Evolutionary conservation across 192 early-diverging fungal genomes (phyloP), one percentile per base, ranked within the genome.

Genomic region (Cetraspora pellucida): DNA sequence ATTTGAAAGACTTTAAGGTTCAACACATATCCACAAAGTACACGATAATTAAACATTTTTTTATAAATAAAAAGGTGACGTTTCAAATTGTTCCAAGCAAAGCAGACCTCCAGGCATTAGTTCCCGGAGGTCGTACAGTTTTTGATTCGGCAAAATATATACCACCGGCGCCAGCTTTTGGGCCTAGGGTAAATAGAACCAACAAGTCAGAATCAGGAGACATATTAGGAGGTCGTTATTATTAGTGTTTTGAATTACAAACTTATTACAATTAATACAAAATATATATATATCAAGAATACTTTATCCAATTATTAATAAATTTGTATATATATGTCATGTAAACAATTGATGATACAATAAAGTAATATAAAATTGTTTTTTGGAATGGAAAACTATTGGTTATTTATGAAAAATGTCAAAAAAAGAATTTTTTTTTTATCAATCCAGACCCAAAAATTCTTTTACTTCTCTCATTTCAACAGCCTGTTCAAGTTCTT

Each of bases 61-160:
- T 17, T 17, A 52, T 52, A 54, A 54, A 54, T 63, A 37, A 67
- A 31, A 49, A 86, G 85, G 77, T 82, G 27, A 45, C 88, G 27
- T 89, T 83, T 74, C 79, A 88, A 61, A 73, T 75, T n/a, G 81
- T 89, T 0, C 88, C 87, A 17, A 68, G 75, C 0, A 78, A 82
- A 27, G 79, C 83, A 47, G 87, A 84, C 16, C 68, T 89, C 9
- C 80, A 85, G 52, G 77, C 74, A 16, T 66, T 88, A 73, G 86
- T 88, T 70, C 88, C 88, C 25, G 81, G 83, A 67, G 88, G 88
- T 28, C 80, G 88, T 9, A 23, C 43, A 11, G 49, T 55, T n/a
- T 23, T 16, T 17, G 63, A 66, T 4, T 16, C 66, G 46, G 55
- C 63, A 31, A 76, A 66, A 7, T 76, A 76, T 57, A 54, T 47